Base-by-base conservation (phyloP, 225 moss, liverwort and hornwort species). In the Pseudisothecium myosuroides region DNA sequence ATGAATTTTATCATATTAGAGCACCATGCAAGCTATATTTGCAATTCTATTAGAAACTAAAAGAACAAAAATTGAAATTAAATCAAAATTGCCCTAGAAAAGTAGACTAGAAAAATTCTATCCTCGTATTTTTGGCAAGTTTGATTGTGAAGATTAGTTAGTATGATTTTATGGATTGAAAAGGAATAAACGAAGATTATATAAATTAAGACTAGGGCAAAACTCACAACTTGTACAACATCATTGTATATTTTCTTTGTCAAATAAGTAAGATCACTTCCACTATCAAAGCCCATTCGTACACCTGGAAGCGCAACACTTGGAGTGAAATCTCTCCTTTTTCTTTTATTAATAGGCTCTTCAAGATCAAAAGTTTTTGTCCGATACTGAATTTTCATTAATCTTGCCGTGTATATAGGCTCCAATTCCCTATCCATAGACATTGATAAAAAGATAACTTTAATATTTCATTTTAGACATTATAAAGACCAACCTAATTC, bases 211-310 rank as follows among this genome's bases (percentile, higher is more conserved):
- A 32, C 36, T 61, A 43, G 20, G 22, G 6, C 5, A 82, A 34
- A 67, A 81, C 92, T 92, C 58, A 92, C 92, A 76, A 92, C 12
- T 43, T 43, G 10, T 36, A 68, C 56, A 67, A 92, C 3, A 60
- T 49, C 61, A 14, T 82, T 17, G 43, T 79, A 90, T 36, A 36
- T 55, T 68, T 68, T 29, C 1, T 16, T 74, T 45, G 91, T 76
- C 14, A 93, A 85, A 62, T 92, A 92, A 18, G 90, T 86, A 6
- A 89, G 75, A 37, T 92, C 92, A 29, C 90, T 89, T 81, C 90
- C 92, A 0, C 22, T 90, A 4, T 92, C 92, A 37, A 92, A 89
- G 37, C 91, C 92, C 85, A 91, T 91, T 28, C n/a, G n/a, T 39
- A 87, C 54, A 15, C 87, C 89, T 43, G 1, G 14, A 1, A 3